Evolutionary conservation across 2,329 filamentous ascomycete species (phyloP).

Genomic region (Alternaria rosae): DNA sequence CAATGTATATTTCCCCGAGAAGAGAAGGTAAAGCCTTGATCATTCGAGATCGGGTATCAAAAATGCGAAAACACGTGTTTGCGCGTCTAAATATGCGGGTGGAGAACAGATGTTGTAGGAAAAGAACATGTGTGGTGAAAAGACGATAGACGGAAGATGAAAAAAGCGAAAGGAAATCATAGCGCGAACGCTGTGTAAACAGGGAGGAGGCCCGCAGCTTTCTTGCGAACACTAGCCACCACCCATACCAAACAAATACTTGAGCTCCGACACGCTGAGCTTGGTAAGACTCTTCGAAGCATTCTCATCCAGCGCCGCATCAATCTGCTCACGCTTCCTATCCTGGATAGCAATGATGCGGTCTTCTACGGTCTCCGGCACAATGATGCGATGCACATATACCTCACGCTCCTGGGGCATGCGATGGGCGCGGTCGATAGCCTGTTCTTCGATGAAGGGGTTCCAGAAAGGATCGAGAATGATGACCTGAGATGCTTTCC

Average conservation of each 20-base stretch:
- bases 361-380: constrained; percentile 83
- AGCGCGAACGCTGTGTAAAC: not conserved
- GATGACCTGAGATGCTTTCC: constrained; percentile 82
- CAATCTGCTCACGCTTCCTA: constrained; percentile 77
- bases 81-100: not conserved
- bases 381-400: constrained; percentile 79
- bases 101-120: not conserved
- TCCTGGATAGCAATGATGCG: constrained; percentile 82
- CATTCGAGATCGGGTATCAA: constrained; percentile 16
- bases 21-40: constrained; percentile 1
- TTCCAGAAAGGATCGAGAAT: constrained; percentile 96
- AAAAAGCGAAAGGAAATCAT: not conserved
- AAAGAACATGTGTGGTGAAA: not conserved
- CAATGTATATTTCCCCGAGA: not conserved
- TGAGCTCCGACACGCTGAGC: constrained; percentile 71
- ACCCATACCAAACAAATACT: constrained; percentile 69
- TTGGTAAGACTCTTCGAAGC: constrained; percentile 71
- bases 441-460: constrained; percentile 90
- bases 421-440: constrained; percentile 86
- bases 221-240: not conserved
- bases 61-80: constrained; percentile 1
- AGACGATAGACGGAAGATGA: not conserved
- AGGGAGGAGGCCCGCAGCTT: not conserved
- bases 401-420: constrained; percentile 81
- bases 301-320: constrained; percentile 79